A percentile compares a stretch with the other conserved stretches of the same genome.
Evolutionary conservation across 306 rosid genomes (phyloP).

Genomic region (Cotoneaster glaucophyllus): DNA sequence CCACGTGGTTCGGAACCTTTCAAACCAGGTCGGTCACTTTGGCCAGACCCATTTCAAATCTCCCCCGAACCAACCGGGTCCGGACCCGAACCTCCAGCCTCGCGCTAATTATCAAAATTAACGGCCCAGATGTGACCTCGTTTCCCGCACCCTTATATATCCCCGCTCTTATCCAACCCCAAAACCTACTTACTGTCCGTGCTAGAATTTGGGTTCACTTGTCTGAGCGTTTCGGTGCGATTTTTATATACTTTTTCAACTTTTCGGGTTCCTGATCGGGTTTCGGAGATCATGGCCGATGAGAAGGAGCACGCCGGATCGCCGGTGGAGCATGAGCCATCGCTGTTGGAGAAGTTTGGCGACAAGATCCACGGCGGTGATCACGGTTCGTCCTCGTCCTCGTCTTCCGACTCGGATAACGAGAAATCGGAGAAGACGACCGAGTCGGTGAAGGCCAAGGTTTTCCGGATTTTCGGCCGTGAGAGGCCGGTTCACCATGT

Average conservation of each 20-base stretch:
- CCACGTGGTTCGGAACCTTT: constrained; percentile 19
- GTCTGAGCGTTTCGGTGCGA: constrained; percentile 2
- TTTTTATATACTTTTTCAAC: neutral
- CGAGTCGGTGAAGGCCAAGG: constrained; percentile 38
- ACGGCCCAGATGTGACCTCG: constrained; percentile 33
- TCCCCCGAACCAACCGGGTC: constrained; percentile 20
- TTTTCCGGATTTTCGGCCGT: constrained; percentile 70
- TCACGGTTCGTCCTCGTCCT: constrained; percentile 44
- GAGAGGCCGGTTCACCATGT: constrained; percentile 69
- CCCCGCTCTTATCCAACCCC: neutral
- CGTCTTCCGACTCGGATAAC: constrained; percentile 48
- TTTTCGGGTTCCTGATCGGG: constrained; percentile 4
- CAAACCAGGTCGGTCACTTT: constrained; percentile 18
- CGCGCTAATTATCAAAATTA: neutral
- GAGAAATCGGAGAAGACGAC: constrained; percentile 26
- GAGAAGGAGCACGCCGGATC: constrained; percentile 39
- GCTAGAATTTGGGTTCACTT: neutral
- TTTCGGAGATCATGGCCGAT: constrained; percentile 51
- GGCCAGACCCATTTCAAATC: neutral
- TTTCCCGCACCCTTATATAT: constrained; percentile 22
- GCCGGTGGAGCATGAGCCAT: constrained; percentile 21
- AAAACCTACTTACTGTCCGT: constrained; percentile 13
- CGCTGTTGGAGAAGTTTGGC: constrained; percentile 50
- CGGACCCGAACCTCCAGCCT: constrained; percentile 4
- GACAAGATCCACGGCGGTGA: constrained; percentile 51